Evolutionary conservation across 202 grass and related monocot genomes (phyloP).

Genomic region (Eragrostis tef): DNA sequence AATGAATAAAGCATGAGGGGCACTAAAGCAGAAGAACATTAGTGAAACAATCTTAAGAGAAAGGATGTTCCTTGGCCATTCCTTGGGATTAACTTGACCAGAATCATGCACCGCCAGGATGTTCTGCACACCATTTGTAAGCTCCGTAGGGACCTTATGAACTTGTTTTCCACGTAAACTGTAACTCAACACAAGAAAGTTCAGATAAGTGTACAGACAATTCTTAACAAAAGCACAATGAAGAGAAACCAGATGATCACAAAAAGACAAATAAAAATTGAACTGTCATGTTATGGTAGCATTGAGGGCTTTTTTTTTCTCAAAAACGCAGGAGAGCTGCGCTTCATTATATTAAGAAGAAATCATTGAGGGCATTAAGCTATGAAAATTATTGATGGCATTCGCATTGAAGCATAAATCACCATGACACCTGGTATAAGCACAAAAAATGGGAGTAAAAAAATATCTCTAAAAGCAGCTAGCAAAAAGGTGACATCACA

Average conservation of each 20-base stretch:
- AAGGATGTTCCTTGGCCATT: conserved; percentile 46
- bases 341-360: too few species aligned
- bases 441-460: conserved; percentile 8
- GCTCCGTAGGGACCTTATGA: conserved; percentile 67
- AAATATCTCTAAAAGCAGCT: conserved; percentile 14
- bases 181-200: conserved; percentile 49
- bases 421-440: conserved; percentile 4
- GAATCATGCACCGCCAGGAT: conserved; percentile 83
- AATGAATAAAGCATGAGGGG: conserved; percentile 24
- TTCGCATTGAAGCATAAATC: conserved; percentile 6
- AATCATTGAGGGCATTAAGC: conserved; percentile 11
- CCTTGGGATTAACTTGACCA: conserved; percentile 92
- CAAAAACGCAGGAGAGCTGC: too few species aligned
- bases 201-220: conserved; percentile 27
- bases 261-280: conserved; percentile 34
- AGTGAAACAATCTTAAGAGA: conserved; percentile 35
- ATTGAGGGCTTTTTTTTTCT: too few species aligned
- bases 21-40: conserved; percentile 29
- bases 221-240: conserved; percentile 21
- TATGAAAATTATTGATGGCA: conserved; percentile 16
- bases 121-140: conserved; percentile 81
- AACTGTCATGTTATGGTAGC: not conserved
- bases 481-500: not conserved
- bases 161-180: conserved; percentile 96
- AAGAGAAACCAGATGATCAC: conserved; percentile 36